Conservation (phyloP, 257 asterid species). For the Leptodermis oblonga region DNA sequence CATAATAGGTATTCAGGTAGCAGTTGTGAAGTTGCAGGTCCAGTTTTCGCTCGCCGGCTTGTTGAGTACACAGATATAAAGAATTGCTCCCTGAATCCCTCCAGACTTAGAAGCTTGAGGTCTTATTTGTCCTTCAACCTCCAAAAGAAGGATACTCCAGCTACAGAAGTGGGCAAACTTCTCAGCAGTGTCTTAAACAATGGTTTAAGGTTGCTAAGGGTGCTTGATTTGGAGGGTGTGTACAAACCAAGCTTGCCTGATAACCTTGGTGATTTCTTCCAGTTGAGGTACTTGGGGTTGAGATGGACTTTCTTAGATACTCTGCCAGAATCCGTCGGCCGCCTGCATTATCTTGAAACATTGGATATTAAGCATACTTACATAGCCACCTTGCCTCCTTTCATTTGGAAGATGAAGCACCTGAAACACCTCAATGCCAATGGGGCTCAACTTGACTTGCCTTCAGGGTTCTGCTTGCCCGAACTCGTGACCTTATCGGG, state of each 20-base stretch:
- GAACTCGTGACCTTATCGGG: slow-evolving; percentile 32
- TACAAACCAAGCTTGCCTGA: slow-evolving; percentile 36
- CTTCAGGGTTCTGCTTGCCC: slow-evolving; percentile 17
- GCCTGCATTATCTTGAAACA: slow-evolving; percentile 25
- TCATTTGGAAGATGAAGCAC: slow-evolving; percentile 32
- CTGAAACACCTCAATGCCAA: slow-evolving; percentile 32
- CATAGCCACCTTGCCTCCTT: slow-evolving; percentile 25
- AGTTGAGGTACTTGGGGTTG: slow-evolving; percentile 34
- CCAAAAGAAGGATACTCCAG: slow-evolving; percentile 32
- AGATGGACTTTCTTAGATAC: slow-evolving; percentile 43
- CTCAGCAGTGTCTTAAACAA: slow-evolving; percentile 18
- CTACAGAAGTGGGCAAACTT: slow-evolving; percentile 25
- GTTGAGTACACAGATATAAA: slow-evolving; percentile 23
- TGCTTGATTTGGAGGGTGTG: slow-evolving; percentile 40
- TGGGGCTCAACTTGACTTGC: slow-evolving; percentile 27
- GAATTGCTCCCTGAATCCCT: neutral
- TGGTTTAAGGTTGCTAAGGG: slow-evolving; percentile 34
- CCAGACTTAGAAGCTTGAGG: slow-evolving; percentile 12
- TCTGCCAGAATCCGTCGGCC: slow-evolving; percentile 30
- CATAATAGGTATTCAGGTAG: neutral
- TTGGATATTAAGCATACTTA: slow-evolving; percentile 36
- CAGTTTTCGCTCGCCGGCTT: slow-evolving; percentile 22
- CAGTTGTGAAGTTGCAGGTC: neutral
- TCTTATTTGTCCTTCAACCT: slow-evolving; percentile 30
- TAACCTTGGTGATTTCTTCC: slow-evolving; percentile 30